Conservation (phyloP, 768 basidiomycete species). For the Pholiota microspora region DNA sequence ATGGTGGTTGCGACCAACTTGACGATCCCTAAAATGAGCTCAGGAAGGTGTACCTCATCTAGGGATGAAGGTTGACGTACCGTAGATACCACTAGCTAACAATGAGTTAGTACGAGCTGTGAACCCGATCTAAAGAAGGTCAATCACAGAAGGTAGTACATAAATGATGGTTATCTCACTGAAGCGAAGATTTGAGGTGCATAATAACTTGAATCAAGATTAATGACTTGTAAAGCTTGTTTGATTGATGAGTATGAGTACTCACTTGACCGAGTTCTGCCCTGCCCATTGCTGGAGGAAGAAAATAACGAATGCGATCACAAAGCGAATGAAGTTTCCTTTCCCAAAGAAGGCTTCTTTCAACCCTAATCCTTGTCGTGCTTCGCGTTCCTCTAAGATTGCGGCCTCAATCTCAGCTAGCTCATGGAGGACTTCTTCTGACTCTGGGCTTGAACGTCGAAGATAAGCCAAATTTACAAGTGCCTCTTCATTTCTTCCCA, state of each 20-base stretch:
- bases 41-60: background rate
- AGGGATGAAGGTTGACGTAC: constrained; percentile 14
- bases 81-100: constrained; percentile 72
- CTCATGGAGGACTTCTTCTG: constrained; percentile 51
- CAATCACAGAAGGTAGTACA: background rate
- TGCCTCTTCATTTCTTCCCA: constrained; percentile 53
- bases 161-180: constrained; percentile 31
- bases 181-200: constrained; percentile 73
- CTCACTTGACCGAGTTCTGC: constrained; percentile 71
- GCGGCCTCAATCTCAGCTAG: constrained; percentile 82
- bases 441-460: constrained; percentile 41
- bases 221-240: background rate
- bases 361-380: constrained; percentile 60
- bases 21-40: constrained; percentile 27
- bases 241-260: background rate
- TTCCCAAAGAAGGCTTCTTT: constrained; percentile 77
- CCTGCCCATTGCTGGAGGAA: constrained; percentile 82
- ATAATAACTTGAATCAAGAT: constrained; percentile 48
- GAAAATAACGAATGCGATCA: constrained; percentile 83
- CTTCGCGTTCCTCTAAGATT: constrained; percentile 68
- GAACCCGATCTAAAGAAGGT: constrained; percentile 56
- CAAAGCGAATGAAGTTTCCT: constrained; percentile 79
- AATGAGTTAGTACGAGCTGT: constrained; percentile 56
- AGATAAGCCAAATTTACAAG: constrained; percentile 62
- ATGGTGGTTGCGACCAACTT: constrained; percentile 66